Percentiles rank a stretch among this genome's conserved stretches.
Evolutionary conservation across 2,329 filamentous ascomycete species (phyloP).

Genomic region (Pseudocercospora cruenta): DNA sequence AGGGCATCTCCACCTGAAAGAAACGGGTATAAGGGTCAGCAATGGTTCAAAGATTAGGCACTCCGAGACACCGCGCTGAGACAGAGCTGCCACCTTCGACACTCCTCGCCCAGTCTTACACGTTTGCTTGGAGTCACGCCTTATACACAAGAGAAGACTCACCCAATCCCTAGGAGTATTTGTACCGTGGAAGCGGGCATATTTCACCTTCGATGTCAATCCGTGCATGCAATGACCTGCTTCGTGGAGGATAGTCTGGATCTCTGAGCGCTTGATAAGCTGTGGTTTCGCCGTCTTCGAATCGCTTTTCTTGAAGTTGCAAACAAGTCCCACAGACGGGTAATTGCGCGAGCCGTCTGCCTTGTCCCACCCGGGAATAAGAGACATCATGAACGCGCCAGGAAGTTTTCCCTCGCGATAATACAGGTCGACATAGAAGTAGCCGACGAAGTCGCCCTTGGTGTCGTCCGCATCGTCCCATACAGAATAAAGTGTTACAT

Average conservation of each 20-base stretch:
- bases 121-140: no score
- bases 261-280: background rate
- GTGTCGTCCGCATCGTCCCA: slow-evolving; percentile 13
- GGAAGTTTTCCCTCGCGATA: slow-evolving; percentile 1
- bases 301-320: slow-evolving; percentile 1
- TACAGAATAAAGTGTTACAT: slow-evolving; percentile 13
- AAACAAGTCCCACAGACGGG: slow-evolving; percentile 1
- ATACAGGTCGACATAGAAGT: slow-evolving; percentile 8
- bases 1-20: slow-evolving; percentile 6
- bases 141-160: no score
- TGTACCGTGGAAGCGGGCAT: background rate
- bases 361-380: slow-evolving; percentile 1
- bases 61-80: no score
- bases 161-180: slow-evolving; percentile 1
- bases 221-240: slow-evolving; percentile 16
- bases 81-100: no score
- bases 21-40: no score
- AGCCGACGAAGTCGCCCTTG: slow-evolving; percentile 10
- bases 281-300: background rate
- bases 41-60: no score
- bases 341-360: slow-evolving; percentile 10
- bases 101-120: no score
- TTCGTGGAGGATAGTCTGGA: slow-evolving; percentile 13
- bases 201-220: slow-evolving; percentile 4
- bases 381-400: background rate